A percentile compares a stretch with the other conserved stretches of the same genome.
phyloP scores from a whole-genome alignment of 257 asterid genomes.

The Eustoma russellianum region DNA sequence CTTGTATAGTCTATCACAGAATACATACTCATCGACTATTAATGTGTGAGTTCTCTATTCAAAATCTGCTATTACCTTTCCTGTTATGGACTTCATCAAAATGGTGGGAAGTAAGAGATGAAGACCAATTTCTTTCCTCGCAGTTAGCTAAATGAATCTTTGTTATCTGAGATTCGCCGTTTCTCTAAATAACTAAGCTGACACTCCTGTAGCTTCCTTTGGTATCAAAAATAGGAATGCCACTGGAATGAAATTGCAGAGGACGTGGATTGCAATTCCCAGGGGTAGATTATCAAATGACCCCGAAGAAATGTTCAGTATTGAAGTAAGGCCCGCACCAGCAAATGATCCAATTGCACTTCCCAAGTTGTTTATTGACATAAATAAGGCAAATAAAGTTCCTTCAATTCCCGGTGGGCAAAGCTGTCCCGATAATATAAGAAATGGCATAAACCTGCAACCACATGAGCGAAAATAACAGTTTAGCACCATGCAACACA shows the following conservation, averaged over 20 bases:
- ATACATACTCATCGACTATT: too few species aligned
- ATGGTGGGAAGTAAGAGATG: background rate
- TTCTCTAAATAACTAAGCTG: slow-evolving; percentile 35
- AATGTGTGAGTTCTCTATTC: too few species aligned
- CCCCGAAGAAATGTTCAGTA: slow-evolving; percentile 77
- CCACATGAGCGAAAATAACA: background rate
- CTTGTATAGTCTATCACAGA: too few species aligned
- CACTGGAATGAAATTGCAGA: slow-evolving; percentile 59
- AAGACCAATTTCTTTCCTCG: too few species aligned
- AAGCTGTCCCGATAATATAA: slow-evolving; percentile 88
- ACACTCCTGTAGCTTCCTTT: slow-evolving; percentile 72
- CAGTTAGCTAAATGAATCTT: background rate
- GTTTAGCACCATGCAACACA: background rate
- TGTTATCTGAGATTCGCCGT: background rate
- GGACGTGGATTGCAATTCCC: slow-evolving; percentile 53
- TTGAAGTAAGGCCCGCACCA: slow-evolving; percentile 79
- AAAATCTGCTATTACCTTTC: too few species aligned
- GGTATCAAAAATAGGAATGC: slow-evolving; percentile 72
- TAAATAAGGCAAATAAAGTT: slow-evolving; percentile 81
- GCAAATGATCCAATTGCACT: slow-evolving; percentile 64
- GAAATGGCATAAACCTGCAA: slow-evolving; percentile 95
- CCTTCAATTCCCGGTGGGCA: slow-evolving; percentile 98
- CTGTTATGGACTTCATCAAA: too few species aligned
- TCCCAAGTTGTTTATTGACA: slow-evolving; percentile 92
- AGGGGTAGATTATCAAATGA: slow-evolving; percentile 59